Evolutionary conservation across 2,329 filamentous ascomycete genomes (phyloP).

Genomic region (Didymella pinodella): DNA sequence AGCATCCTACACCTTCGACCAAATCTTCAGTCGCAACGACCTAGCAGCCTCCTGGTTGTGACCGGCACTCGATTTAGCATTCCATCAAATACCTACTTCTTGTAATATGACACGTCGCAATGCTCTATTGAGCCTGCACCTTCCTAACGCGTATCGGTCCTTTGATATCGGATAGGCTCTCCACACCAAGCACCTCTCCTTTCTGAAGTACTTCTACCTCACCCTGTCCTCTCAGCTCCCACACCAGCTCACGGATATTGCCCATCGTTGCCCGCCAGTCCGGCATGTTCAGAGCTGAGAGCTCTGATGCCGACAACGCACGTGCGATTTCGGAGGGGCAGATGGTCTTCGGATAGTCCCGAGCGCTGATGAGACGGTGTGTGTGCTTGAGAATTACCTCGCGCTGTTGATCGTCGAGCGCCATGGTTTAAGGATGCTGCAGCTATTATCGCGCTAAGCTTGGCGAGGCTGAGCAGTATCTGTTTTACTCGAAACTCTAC

Average conservation of each 20-base stretch:
- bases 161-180: slow-evolving; percentile 49
- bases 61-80: background rate
- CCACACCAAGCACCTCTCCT: slow-evolving; percentile 51
- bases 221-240: slow-evolving; percentile 52
- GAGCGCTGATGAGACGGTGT: slow-evolving; percentile 38
- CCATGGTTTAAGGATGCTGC: slow-evolving; percentile 24
- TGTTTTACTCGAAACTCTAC: background rate
- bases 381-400: slow-evolving; percentile 31
- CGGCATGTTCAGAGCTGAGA: slow-evolving; percentile 36
- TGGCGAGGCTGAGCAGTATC: background rate
- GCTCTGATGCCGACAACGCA: slow-evolving; percentile 53
- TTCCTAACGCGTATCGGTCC: slow-evolving; percentile 58
- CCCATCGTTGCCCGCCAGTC: slow-evolving; percentile 61
- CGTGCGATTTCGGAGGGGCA: slow-evolving; percentile 62
- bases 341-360: slow-evolving; percentile 59
- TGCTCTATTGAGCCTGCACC: slow-evolving; percentile 10
- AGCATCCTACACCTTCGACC: slow-evolving; percentile 31
- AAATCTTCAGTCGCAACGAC: background rate
- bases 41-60: background rate
- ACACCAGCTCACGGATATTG: slow-evolving; percentile 52
- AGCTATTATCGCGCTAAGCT: slow-evolving; percentile 1
- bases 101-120: slow-evolving; percentile 8
- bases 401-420: slow-evolving; percentile 28
- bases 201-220: slow-evolving; percentile 60
- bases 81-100: slow-evolving; percentile 10